These are phyloP conservation scores for Pyrenochaeta sp. DNA, from an alignment of 2,329 filamentous ascomycete genomes.

Conservation along the genomic window DNA sequence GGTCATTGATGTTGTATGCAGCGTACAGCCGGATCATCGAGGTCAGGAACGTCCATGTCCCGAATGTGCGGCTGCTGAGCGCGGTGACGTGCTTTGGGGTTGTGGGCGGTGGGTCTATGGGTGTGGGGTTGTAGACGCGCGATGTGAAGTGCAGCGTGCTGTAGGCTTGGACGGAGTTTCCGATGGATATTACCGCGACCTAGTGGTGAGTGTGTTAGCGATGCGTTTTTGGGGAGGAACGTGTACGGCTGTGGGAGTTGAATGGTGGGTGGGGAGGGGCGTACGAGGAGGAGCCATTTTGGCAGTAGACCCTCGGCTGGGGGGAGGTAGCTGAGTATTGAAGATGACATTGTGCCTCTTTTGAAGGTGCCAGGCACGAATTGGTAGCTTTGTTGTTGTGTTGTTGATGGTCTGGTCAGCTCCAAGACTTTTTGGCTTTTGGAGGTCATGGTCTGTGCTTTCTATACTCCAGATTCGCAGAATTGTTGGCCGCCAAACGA, in stretches of 20 bases:
- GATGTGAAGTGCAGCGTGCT: conserved; percentile 79
- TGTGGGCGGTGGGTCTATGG: conserved; percentile 46
- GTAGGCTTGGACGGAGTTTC: conserved; percentile 87
- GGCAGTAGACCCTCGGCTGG: conserved; percentile 62
- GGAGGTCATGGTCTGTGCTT: no score
- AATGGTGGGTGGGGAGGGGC: no score
- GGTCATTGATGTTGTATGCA: conserved; percentile 79
- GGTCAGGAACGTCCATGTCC: conserved; percentile 85
- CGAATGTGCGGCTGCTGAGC: conserved; percentile 80
- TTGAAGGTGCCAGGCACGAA: no score
- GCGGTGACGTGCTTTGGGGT: conserved; percentile 67
- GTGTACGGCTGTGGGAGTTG: no score
- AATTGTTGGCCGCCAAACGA: no score
- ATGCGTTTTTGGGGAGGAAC: neutral
- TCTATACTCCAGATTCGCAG: no score
- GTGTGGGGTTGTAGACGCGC: conserved; percentile 80
- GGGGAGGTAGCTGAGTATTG: conserved; percentile 53
- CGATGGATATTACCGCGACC: conserved; percentile 82
- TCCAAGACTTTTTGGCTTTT: no score
- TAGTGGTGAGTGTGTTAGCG: conserved; percentile 47
- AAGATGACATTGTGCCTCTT: conserved; percentile 41
- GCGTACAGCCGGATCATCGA: conserved; percentile 81
- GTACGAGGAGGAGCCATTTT: conserved; percentile 71
- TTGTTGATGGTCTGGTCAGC: no score
- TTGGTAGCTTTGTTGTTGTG: no score